Conservation (phyloP, 176 grass and related monocot species). For the Carex parvula region DNA sequence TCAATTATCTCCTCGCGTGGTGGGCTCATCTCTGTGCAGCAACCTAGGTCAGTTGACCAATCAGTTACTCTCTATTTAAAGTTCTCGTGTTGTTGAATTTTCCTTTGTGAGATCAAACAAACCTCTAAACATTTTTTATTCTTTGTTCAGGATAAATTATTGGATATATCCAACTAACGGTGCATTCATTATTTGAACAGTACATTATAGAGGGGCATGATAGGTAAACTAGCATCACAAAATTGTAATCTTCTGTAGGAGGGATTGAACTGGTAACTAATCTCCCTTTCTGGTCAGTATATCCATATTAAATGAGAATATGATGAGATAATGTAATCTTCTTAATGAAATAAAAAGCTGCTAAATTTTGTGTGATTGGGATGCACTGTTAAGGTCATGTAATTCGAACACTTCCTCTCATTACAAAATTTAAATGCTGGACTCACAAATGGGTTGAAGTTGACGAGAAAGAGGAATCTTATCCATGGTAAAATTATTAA, state of each 20-base stretch:
- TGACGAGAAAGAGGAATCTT: background rate
- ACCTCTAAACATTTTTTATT: background rate
- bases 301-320: background rate
- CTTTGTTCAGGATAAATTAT: background rate
- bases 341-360: background rate
- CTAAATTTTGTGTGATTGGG: background rate
- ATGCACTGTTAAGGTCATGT: no score
- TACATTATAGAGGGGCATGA: background rate
- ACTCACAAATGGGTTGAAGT: background rate
- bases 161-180: background rate
- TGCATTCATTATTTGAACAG: background rate
- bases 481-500: background rate
- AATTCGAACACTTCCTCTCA: background rate
- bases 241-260: background rate
- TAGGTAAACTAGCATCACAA: background rate
- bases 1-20: conserved; percentile 39
- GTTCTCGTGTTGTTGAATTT: background rate
- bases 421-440: background rate
- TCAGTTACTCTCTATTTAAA: background rate
- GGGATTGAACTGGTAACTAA: background rate
- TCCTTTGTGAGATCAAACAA: background rate
- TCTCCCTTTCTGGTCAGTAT: background rate
- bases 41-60: conserved; percentile 49
- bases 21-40: conserved; percentile 46
- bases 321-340: background rate